Evolutionary conservation across 2,329 filamentous ascomycete species (phyloP).

Genomic region (Talaromyces sp.): DNA sequence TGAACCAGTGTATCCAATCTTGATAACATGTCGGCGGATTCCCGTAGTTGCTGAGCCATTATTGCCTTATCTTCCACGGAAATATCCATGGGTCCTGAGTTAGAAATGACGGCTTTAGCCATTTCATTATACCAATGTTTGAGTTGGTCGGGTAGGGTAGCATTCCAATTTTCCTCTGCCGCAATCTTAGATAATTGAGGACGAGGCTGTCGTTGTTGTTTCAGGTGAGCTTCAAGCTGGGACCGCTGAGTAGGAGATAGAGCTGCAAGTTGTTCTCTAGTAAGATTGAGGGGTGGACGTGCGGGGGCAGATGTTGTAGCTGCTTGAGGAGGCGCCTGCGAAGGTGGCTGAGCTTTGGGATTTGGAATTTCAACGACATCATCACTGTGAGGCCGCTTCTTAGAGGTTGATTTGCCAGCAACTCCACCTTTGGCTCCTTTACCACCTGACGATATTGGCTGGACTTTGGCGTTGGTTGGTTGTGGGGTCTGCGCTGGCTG

Average conservation of each 20-base stretch:
- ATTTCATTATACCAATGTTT: conserved; percentile 41
- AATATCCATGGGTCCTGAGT: conserved; percentile 32
- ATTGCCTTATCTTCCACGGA: conserved; percentile 37
- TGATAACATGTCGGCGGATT: conserved; percentile 41
- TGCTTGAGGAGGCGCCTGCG: conserved; percentile 24
- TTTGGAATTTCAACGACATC: conserved; percentile 45
- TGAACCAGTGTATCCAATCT: conserved; percentile 44
- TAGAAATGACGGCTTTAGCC: conserved; percentile 29
- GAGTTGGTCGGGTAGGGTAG: conserved; percentile 38
- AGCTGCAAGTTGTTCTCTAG: conserved; percentile 37
- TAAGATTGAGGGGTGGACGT: conserved; percentile 25
- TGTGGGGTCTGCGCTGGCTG: conserved; percentile 26
- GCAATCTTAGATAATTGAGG: conserved; percentile 33
- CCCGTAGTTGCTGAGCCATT: conserved; percentile 41
- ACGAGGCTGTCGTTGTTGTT: conserved; percentile 31
- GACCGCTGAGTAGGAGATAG: conserved; percentile 43
- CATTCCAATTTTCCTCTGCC: conserved; percentile 38
- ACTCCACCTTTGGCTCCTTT: conserved; percentile 23
- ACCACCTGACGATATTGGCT: conserved; percentile 9
- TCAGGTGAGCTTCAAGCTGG: conserved; percentile 35
- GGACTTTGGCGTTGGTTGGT: conserved; percentile 18
- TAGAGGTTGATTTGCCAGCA: conserved; percentile 33
- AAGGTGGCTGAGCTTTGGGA: conserved; percentile 31
- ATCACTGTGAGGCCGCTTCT: conserved; percentile 46
- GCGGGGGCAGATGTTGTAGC: conserved; percentile 23